Base-by-base conservation (phyloP, 2,329 filamentous ascomycete species). In the Didymella glomerata region DNA sequence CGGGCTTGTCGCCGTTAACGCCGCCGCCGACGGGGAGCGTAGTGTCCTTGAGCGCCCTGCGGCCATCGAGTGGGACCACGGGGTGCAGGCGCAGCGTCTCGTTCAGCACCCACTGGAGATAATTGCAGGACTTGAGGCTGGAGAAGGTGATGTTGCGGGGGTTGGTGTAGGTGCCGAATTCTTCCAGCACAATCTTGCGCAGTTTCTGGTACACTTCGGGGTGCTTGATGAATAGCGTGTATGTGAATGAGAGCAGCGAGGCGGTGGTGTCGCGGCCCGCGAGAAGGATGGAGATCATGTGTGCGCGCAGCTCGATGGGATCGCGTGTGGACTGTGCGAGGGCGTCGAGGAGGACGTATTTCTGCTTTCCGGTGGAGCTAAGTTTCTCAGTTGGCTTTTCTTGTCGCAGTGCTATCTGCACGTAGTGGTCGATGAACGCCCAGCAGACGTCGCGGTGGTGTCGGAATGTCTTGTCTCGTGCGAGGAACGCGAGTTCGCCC, bases 241-340 rank as follows among this genome's bases (percentile, higher is more conserved):
- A 83, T 44, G 87, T 83, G 87, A 91, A 97, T 0, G 88, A 90
- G 0, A 97, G 83, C 0, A 91, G 90, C 1, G 83, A 85, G 30
- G 93, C 92, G 0, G 93, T 97, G 16, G 93, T 96, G 76, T 97
- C 93, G 40, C 91, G 85, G 8, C 92, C 92, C 1, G 93, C 93
- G 8, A 97, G 84, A 2, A 97, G 84, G 20, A 97, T 86, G 45
- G 90, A 88, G 14, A 95, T 84, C 46, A 96, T 82, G 76, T 97
- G 92, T 75, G 96, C 91, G 30, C 92, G 90, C 16, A 97, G 84
- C 2, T 93, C 85, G 47, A 83, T 84, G 25, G 78, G 76, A 58
- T 83, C 78, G 38, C 90, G 86, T 0, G 92, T 96, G 76, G 90
- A 92, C 48, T 85, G 83, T 42, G 90, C 91, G 1, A 97, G 84